Evolutionary conservation across 2,329 filamentous ascomycete genomes (phyloP), one percentile per base, ranked within the genome.

Genomic region (Ambrosiella beaveri): DNA sequence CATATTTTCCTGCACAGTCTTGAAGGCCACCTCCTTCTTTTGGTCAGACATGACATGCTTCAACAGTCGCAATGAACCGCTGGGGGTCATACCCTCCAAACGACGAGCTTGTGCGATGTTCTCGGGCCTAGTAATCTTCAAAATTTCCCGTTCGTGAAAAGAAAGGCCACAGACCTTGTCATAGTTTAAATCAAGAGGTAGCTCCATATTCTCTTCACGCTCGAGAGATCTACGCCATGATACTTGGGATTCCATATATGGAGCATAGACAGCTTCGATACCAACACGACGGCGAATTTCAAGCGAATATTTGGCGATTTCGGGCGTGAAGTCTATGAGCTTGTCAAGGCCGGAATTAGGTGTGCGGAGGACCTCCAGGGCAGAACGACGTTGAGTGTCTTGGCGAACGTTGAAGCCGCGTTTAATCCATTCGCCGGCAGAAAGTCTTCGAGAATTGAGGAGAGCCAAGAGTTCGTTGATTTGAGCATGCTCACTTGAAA

Each of bases 71-170:
- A 84, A 65, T 59, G 76, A 77, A 0, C 79, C 81, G 0, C 77
- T 73, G 0, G 81, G 80, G 17, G 81, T 84, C 61, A 85, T 74
- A 3, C 91, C 91, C 69, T 98, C 93, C 9, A 96, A 80, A 12
- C 93, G 74, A 54, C 88, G 77, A 38, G 91, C 91, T 76, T 96
- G 93, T 0, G 88, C 91, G 19, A 98, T 75, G 61, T 81, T 94
- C 70, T 94, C 88, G 0, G 93, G 93, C 56, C 80, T 74, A 1
- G 88, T 85, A 1, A 75, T 72, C 60, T 79, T 77, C 40, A 98
- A 74, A 3, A 84, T 77, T 36, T 80, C 75, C 69, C 80, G 84
- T 73, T 97, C 93, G 60, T 88, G 89, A 41, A 81, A 78, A 58
- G 86, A 89, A 56, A 98, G 73, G 0, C 89, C 89, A 39, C 77